phyloP scores from a whole-genome alignment of 2,329 filamentous ascomycete species.

The Clonostachys chloroleuca region DNA sequence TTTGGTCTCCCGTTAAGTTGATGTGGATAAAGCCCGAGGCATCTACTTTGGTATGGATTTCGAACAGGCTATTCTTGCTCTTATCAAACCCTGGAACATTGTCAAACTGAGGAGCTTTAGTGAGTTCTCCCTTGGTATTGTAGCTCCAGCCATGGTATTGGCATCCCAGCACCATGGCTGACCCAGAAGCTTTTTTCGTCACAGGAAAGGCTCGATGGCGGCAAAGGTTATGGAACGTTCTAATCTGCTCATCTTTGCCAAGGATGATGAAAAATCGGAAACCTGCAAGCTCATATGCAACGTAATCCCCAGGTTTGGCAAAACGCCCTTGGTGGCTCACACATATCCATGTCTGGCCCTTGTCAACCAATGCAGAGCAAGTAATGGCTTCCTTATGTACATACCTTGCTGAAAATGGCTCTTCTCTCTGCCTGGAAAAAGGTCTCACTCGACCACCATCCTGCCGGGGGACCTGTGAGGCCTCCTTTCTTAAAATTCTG shows the following conservation, averaged over 20 bases:
- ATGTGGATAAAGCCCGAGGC: slow-evolving; percentile 51
- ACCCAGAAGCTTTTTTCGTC: slow-evolving; percentile 42
- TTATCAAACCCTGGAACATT: slow-evolving; percentile 51
- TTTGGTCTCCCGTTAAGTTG: slow-evolving; percentile 30
- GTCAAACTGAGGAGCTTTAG: slow-evolving; percentile 56
- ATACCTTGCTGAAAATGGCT: neutral
- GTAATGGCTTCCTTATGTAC: neutral
- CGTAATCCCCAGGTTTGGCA: slow-evolving; percentile 43
- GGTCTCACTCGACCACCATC: neutral
- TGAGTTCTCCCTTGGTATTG: slow-evolving; percentile 48
- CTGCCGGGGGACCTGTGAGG: neutral
- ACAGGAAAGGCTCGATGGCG: slow-evolving; percentile 57
- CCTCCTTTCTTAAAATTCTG: no score
- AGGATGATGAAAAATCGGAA: slow-evolving; percentile 45
- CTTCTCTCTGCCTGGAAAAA: neutral
- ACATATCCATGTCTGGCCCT: neutral
- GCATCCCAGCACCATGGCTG: slow-evolving; percentile 46
- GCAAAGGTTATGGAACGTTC: slow-evolving; percentile 60
- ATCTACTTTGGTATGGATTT: slow-evolving; percentile 49
- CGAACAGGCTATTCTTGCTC: slow-evolving; percentile 48
- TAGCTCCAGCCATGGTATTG: slow-evolving; percentile 60
- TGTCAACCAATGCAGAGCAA: neutral
- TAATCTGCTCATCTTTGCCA: slow-evolving; percentile 43
- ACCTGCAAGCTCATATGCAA: slow-evolving; percentile 48
- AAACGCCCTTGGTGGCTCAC: neutral